These are phyloP conservation scores for Neospora caninum DNA, from an alignment of 169 alveolate genomes.

Conservation along the genomic window DNA sequence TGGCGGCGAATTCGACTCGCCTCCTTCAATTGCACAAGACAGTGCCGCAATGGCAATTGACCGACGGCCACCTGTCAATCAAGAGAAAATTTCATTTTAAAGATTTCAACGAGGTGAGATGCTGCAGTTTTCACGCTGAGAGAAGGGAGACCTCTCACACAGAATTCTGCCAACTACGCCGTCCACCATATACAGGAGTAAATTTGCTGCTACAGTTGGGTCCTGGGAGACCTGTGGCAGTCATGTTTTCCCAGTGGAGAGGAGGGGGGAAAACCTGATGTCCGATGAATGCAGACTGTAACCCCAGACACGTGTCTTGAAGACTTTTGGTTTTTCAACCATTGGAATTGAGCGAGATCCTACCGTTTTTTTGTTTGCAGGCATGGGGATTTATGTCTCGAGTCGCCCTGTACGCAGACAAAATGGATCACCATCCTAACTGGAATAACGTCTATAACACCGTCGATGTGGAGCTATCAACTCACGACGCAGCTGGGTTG, in stretches of 20 bases:
- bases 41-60: slow-evolving; percentile 52
- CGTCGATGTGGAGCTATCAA: slow-evolving; percentile 74
- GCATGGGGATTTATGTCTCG: slow-evolving; percentile 79
- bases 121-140: neutral
- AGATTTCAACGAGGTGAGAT: slow-evolving; percentile 67
- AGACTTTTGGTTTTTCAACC: no score
- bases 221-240: no score
- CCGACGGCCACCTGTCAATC: slow-evolving; percentile 34
- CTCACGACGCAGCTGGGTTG: slow-evolving; percentile 78
- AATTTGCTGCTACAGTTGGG: neutral
- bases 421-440: slow-evolving; percentile 77
- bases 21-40: neutral
- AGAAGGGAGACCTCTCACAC: neutral
- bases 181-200: neutral
- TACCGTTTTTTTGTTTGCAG: slow-evolving; percentile 5
- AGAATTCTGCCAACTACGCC: neutral
- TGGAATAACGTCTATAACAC: slow-evolving; percentile 78
- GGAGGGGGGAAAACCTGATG: no score
- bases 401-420: slow-evolving; percentile 77
- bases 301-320: no score
- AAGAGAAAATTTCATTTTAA: slow-evolving; percentile 56
- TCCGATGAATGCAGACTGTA: no score
- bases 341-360: no score
- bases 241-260: no score
- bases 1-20: neutral